Base-by-base conservation (phyloP, 805 yeast species). In the Barnettozyma salicaria region DNA sequence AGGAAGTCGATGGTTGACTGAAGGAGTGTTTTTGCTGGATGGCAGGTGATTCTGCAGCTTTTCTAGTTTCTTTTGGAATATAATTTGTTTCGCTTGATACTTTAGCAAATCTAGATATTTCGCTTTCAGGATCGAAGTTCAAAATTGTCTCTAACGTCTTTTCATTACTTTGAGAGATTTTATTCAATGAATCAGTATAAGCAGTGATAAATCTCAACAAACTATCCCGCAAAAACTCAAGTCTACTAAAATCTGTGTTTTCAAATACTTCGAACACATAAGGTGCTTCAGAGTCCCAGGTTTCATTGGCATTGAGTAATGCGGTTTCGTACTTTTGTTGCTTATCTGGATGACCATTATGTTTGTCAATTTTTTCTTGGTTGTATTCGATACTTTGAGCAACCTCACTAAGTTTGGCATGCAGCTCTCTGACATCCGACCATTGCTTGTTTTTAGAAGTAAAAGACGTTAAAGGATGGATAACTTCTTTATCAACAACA, bases 281-380 rank as follows among this genome's bases (percentile, higher is more conserved):
- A 3, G 95, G 90, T 3, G 92, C 90, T 55, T 79, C 78, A 37
- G 74, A 64, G 44, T 78, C 79, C 96, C 96, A 87, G 49, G 74
- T 72, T 24, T 65, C 65, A 36, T 72, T 77, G 22, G 76, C 70
- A 32, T 60, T 56, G 12, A 52, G 57, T 32, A 64, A 59, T 45
- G 63, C 72, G 60, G 52, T 61, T 45, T 56, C 64, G 45, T 63
- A 66, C 64, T 56, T 56, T 32, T 43, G 40, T 28, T 50, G 28
- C 48, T 40, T 43, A 23, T 43, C 28, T 19, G 54, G 40, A 35
- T 50, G 42, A 7, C 40, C 47, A 36, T 36, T 24, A 37, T 57
- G 45, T 46, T 68, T 68, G 34, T 64, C 67, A 50, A 66, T 45
- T 46, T 64, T 64, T 37, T 62, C 59, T 42, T 68, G 60, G 35